Evolutionary conservation across 352 stramenopile species (phyloP), one percentile per base, ranked within the genome.

Genomic region (Pythium catenulatum): DNA sequence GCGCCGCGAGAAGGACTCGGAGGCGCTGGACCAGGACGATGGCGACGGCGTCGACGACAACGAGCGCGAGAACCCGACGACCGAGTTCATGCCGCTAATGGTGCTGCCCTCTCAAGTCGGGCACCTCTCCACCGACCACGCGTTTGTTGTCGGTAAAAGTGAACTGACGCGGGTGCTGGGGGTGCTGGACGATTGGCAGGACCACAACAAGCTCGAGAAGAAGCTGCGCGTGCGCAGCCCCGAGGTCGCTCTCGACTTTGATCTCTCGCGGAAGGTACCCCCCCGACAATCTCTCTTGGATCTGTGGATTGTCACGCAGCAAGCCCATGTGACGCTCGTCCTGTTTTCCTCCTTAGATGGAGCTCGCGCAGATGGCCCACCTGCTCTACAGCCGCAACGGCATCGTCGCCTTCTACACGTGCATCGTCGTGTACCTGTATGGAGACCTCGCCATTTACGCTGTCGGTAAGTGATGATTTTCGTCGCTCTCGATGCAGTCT

Each of bases 391-490:
- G 81, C 41, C 92, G 77, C 66, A 88, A 91, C 50, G 94, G 95
- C 8, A 92, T 96, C 59, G 87, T 96, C 27, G 93, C 95, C 7
- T 97, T 98, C 76, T 98, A 97, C 75, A 90, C 89, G 41, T 97
- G 93, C 77, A 91, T 96, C 36, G 95, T 95, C 63, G 92, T 97
- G 63, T 98, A 98, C 70, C 87, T 98, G 0, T 97, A 97, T 66
- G 95, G 95, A n/a, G 95, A 98, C 78, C 89, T 98, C 65, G 94
- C 95, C 27, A 98, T 97, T 61, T 97, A 98, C 75, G 93, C 95
- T 19, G 94, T 98, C 56, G 95, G 95, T 97, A 92, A n/a, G 95
- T 91, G 21, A 32, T 63, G 32, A 34, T n/a, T 23, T 19, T 30
- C 7, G 32, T 13, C 46, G 23, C 23, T 37, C 27, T 77, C 4